These are phyloP conservation scores for Aspergillus neotritici DNA, from an alignment of 2,329 filamentous ascomycete species.

Conservation along the genomic window DNA sequence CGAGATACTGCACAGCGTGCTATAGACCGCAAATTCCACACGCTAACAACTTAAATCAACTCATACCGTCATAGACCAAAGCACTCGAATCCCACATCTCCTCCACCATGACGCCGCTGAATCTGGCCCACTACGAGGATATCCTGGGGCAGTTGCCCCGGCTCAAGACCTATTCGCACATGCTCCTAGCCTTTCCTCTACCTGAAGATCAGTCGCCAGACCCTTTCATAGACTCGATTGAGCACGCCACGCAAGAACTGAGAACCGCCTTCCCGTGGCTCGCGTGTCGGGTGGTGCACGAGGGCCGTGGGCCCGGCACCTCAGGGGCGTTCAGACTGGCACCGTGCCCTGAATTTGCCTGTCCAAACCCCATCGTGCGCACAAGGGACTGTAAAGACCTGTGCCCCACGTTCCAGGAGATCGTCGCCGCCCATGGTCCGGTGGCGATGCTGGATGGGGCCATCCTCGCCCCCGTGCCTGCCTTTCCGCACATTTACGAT, in stretches of 20 bases:
- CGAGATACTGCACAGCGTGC: too few relatives aligned
- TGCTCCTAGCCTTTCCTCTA: slow-evolving; percentile 3
- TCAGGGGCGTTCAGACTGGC: neutral
- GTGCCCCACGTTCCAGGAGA: neutral
- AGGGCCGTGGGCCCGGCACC: neutral
- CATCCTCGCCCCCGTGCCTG: slow-evolving; percentile 20
- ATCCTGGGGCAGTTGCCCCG: slow-evolving; percentile 7
- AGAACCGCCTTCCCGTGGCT: neutral
- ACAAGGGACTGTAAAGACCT: neutral
- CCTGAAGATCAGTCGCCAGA: neutral
- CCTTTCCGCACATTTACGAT: slow-evolving; percentile 19
- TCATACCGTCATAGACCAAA: too few relatives aligned
- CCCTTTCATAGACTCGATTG: neutral
- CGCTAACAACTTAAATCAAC: too few relatives aligned
- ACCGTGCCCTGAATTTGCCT: neutral
- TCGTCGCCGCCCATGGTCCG: slow-evolving; percentile 10
- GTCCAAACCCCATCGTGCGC: neutral
- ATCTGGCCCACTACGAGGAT: neutral
- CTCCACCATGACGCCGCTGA: too few relatives aligned
- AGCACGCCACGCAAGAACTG: neutral
- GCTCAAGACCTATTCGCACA: slow-evolving; percentile 6
- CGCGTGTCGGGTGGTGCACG: neutral
- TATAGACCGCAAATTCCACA: too few relatives aligned
- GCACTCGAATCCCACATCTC: too few relatives aligned
- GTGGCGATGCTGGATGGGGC: slow-evolving; percentile 25